These are phyloP conservation scores for Teunomyces cretensis DNA, from an alignment of 805 yeast genomes.

Conservation along the genomic window DNA sequence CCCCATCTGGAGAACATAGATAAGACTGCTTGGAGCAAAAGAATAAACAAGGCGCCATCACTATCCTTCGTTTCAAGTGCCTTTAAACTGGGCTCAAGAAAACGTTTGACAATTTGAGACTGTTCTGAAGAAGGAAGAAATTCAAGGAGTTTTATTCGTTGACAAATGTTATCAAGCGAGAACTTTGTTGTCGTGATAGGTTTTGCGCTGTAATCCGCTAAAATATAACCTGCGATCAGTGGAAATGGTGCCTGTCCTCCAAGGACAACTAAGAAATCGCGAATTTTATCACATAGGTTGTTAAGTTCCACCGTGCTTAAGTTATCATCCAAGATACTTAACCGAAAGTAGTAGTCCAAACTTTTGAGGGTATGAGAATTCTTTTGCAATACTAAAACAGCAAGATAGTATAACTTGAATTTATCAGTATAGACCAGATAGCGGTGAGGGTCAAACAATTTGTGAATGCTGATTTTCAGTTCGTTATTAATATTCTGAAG, in stretches of 20 bases:
- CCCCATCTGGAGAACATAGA: conserved; percentile 9
- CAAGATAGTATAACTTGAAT: conserved; percentile 7
- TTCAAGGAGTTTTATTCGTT: conserved; percentile 5
- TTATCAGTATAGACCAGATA: not conserved
- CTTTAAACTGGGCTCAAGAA: conserved; percentile 5
- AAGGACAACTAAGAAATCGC: conserved; percentile 9
- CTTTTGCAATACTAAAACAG: conserved; percentile 8
- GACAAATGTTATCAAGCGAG: not conserved
- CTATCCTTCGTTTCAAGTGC: not conserved
- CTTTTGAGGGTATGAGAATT: conserved; percentile 4
- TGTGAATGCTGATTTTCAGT: conserved; percentile 12
- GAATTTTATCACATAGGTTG: conserved; percentile 11
- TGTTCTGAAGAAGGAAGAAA: not conserved
- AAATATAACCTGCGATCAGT: conserved; percentile 20
- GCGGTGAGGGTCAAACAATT: not conserved
- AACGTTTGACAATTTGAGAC: not conserved
- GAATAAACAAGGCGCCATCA: not conserved
- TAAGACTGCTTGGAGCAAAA: conserved; percentile 6
- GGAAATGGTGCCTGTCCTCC: conserved; percentile 12
- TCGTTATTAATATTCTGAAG: conserved; percentile 18
- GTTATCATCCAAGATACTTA: conserved; percentile 17
- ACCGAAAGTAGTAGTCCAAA: conserved; percentile 17
- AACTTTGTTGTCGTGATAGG: not conserved
- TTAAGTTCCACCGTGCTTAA: conserved; percentile 12
- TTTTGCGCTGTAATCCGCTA: conserved; percentile 4